Evolutionary conservation across 129 eudicot species (phyloP).

Genomic region (Daucus carota): DNA sequence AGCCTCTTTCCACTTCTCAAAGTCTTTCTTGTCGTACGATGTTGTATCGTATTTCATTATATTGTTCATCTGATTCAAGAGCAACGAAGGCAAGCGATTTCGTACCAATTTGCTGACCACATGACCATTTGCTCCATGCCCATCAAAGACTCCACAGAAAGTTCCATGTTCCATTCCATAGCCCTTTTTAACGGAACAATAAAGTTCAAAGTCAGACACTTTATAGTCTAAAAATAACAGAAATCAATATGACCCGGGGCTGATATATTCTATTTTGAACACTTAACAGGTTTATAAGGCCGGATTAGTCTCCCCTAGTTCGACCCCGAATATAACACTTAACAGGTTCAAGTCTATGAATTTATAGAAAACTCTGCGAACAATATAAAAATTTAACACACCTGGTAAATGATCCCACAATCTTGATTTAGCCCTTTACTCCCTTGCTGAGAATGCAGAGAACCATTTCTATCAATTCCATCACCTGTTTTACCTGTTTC

Average conservation of each 20-base stretch:
- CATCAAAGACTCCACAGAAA: slow-evolving; percentile 84
- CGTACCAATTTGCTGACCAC: slow-evolving; percentile 58
- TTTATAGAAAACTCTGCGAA: background rate
- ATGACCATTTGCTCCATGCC: slow-evolving; percentile 82
- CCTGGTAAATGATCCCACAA: slow-evolving; percentile 73
- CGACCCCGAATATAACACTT: background rate
- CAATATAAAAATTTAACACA: background rate
- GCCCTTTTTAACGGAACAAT: slow-evolving; percentile 37
- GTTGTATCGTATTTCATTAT: slow-evolving; percentile 28
- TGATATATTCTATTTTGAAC: no score
- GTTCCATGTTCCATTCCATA: slow-evolving; percentile 69
- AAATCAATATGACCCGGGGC: no score
- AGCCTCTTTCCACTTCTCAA: slow-evolving; percentile 65
- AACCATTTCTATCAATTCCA: slow-evolving; percentile 11
- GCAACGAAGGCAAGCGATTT: slow-evolving; percentile 57
- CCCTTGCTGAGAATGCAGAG: slow-evolving; percentile 44
- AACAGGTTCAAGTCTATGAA: background rate
- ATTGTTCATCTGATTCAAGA: slow-evolving; percentile 49
- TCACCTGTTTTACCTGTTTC: slow-evolving; percentile 9
- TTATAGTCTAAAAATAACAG: background rate
- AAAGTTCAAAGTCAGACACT: background rate
- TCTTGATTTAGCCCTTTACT: slow-evolving; percentile 80
- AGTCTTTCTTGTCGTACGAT: slow-evolving; percentile 22
- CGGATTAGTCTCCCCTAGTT: no score
- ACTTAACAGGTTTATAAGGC: no score